Percentiles rank a stretch among this genome's conserved stretches.
Evolutionary conservation across 345 rosid genomes (phyloP).

Genomic region (Excoecaria agallocha): DNA sequence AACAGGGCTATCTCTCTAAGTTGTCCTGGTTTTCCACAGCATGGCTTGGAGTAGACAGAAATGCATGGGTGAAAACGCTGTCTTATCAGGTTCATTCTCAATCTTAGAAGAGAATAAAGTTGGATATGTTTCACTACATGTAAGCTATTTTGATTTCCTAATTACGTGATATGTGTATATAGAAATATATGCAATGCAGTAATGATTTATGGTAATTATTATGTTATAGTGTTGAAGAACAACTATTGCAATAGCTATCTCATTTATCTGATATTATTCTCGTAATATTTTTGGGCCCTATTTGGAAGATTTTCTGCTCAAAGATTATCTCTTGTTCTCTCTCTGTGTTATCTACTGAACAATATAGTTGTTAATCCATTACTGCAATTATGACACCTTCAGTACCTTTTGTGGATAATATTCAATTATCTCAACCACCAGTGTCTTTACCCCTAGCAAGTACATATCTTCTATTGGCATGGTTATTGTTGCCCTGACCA

Average conservation of each 20-base stretch:
- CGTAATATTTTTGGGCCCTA: background rate
- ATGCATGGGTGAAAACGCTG: constrained; percentile 80
- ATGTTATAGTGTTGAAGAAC: background rate
- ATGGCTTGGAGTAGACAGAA: constrained; percentile 83
- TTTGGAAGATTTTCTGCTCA: background rate
- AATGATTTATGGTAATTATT: background rate
- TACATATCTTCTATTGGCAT: too few relatives aligned
- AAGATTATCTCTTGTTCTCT: too few relatives aligned
- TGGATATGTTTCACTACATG: background rate
- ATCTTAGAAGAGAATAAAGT: background rate
- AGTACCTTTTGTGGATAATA: background rate
- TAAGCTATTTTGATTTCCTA: background rate
- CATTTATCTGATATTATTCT: background rate
- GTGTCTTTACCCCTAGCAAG: too few relatives aligned
- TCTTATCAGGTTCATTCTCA: constrained; percentile 75
- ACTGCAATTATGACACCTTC: background rate
- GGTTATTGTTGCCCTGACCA: too few relatives aligned
- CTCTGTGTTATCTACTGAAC: too few relatives aligned
- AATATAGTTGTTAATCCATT: background rate
- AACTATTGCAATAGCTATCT: background rate
- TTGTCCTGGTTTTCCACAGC: constrained; percentile 81
- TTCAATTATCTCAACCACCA: too few relatives aligned
- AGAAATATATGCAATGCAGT: background rate
- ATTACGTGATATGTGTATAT: background rate
- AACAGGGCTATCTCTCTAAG: constrained; percentile 48